phyloP scores from a whole-genome alignment of 2,329 filamentous ascomycete genomes.

The Hypocrella siamensis region DNA sequence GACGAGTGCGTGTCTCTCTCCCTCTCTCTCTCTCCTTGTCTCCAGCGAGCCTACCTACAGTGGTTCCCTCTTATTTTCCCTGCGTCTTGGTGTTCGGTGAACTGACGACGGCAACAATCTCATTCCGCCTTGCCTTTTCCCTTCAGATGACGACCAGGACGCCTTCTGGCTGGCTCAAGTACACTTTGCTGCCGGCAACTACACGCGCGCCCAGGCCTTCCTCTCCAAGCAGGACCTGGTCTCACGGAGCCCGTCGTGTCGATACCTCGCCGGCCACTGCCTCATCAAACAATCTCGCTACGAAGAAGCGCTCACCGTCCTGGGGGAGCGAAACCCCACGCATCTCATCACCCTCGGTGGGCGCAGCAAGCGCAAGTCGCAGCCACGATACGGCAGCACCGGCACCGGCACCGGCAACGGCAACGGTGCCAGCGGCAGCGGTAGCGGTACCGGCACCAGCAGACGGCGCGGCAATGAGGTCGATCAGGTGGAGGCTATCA shows the following conservation, averaged over 20 bases:
- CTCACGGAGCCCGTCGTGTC: slow-evolving; percentile 66
- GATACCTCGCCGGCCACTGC: slow-evolving; percentile 87
- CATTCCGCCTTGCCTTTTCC: neutral
- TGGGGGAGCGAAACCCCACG: slow-evolving; percentile 87
- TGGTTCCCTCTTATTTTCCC: neutral
- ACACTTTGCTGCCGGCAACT: slow-evolving; percentile 90
- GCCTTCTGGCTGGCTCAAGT: slow-evolving; percentile 98
- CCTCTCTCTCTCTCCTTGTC: neutral
- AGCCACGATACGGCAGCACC: slow-evolving; percentile 15
- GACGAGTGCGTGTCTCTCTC: slow-evolving; percentile 51
- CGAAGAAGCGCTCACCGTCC: slow-evolving; percentile 70
- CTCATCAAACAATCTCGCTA: slow-evolving; percentile 83
- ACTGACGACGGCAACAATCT: neutral
- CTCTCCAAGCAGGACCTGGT: slow-evolving; percentile 74
- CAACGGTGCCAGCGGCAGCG: no score
- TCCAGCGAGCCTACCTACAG: neutral
- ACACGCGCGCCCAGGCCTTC: slow-evolving; percentile 77
- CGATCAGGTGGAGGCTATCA: slow-evolving; percentile 52
- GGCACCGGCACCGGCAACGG: slow-evolving; percentile 17
- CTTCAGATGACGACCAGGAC: slow-evolving; percentile 73
- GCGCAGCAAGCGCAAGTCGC: slow-evolving; percentile 22
- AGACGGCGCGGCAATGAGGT: slow-evolving; percentile 16
- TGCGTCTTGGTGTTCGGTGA: neutral
- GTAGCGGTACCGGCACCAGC: no score
- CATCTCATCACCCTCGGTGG: slow-evolving; percentile 55